Evolutionary conservation across 2,329 filamentous ascomycete species (phyloP).

Genomic region (Tolypocladium ophioglossoides): DNA sequence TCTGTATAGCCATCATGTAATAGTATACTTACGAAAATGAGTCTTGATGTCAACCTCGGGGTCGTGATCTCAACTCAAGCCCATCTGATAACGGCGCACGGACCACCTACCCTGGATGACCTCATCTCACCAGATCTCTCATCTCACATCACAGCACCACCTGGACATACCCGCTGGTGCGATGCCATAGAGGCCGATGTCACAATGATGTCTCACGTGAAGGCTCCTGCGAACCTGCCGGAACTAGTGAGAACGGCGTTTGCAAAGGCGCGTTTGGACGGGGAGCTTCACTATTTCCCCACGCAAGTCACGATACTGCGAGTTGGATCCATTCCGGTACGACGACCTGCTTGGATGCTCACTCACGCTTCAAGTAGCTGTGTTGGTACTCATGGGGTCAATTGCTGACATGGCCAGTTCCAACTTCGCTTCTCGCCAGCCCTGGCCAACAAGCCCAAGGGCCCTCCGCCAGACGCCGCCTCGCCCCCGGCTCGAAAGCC

Average conservation of each 20-base stretch:
- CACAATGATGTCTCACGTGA: constrained; percentile 25
- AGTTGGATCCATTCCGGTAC: constrained; percentile 31
- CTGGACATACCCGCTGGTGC: not conserved
- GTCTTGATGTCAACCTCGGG: too few species aligned
- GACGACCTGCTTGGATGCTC: too few species aligned
- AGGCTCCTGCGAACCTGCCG: constrained; percentile 35
- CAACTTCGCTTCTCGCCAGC: constrained; percentile 63
- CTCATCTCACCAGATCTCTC: not conserved
- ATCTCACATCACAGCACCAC: not conserved
- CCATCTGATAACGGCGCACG: too few species aligned
- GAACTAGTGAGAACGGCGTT: constrained; percentile 40
- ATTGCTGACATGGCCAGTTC: constrained; percentile 36
- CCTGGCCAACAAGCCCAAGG: constrained; percentile 56
- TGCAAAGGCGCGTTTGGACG: constrained; percentile 31
- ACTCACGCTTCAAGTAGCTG: too few species aligned
- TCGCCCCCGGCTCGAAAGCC: constrained; percentile 24
- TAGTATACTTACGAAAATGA: too few species aligned
- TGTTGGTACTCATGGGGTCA: too few species aligned
- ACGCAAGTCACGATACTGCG: constrained; percentile 40
- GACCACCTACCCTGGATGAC: too few species aligned
- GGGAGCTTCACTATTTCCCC: constrained; percentile 42
- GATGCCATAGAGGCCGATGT: not conserved
- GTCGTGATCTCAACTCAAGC: too few species aligned
- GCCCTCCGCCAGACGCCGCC: constrained; percentile 21
- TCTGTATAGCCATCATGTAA: too few species aligned